phyloP scores from a whole-genome alignment of 2,329 filamentous ascomycete genomes.

The Trichoderma pleuroti region DNA sequence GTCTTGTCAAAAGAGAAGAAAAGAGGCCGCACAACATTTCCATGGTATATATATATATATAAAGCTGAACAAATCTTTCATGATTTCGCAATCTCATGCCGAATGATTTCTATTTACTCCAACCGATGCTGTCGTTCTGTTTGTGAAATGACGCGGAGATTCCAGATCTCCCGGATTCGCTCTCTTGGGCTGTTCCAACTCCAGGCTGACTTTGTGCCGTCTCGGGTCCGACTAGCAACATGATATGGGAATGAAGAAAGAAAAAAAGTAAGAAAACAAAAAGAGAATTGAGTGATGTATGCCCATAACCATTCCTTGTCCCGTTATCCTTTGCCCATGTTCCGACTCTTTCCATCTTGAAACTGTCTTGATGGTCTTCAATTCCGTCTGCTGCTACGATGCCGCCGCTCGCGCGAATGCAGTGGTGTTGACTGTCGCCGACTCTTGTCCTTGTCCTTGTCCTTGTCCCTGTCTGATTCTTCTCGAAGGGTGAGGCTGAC shows the following conservation, averaged over 20 bases:
- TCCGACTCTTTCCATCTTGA: not conserved
- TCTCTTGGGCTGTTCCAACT: not conserved
- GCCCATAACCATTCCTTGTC: not conserved
- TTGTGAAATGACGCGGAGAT: not conserved
- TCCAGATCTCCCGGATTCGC: not conserved
- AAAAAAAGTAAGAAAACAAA: not conserved
- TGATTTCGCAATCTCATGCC: conserved; percentile 16
- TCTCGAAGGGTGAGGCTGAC: not conserved
- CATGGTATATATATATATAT: not conserved
- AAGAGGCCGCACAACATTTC: not conserved
- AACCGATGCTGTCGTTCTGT: conserved; percentile 4
- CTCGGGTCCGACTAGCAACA: not conserved
- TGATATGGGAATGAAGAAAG: not conserved
- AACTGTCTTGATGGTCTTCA: not conserved
- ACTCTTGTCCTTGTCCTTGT: not conserved
- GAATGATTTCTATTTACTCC: conserved; percentile 9
- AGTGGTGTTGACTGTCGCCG: conserved; percentile 1
- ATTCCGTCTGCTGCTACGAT: conserved; percentile 13
- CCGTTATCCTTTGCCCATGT: not conserved
- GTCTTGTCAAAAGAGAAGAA: conserved; percentile 35
- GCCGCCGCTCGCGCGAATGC: conserved; percentile 7
- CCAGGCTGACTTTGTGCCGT: not conserved
- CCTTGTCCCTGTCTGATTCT: not conserved
- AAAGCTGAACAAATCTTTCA: not conserved
- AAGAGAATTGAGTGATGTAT: not conserved